A percentile compares a stretch with the other conserved stretches of the same genome.
phyloP scores from a whole-genome alignment of 306 rosid genomes.

The Gastrolobium villosum region DNA sequence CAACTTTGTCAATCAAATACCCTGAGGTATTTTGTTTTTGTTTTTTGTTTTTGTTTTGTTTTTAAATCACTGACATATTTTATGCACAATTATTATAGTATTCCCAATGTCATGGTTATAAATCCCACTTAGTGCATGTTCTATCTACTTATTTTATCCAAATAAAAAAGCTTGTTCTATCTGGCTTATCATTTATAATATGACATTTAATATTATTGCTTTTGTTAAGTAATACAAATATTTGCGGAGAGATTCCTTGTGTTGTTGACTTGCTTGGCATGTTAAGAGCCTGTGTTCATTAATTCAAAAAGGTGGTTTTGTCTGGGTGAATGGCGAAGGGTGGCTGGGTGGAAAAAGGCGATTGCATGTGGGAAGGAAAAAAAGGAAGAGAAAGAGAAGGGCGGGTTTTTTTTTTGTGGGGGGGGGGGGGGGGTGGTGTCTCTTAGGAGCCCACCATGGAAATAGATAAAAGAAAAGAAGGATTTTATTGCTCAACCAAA shows the following conservation, averaged over 20 bases:
- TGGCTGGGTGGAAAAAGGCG: not conserved
- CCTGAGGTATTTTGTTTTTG: slow-evolving; percentile 76
- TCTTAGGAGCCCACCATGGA: too few species aligned
- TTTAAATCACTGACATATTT: slow-evolving; percentile 15
- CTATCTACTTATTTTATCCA: slow-evolving; percentile 15
- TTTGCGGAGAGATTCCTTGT: slow-evolving; percentile 1
- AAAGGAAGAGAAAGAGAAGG: too few species aligned
- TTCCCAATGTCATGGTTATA: slow-evolving; percentile 14
- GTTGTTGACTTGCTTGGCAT: not conserved
- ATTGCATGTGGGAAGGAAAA: not conserved
- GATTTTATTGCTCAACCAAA: too few species aligned
- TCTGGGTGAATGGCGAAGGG: slow-evolving; percentile 3
- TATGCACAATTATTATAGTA: slow-evolving; percentile 19
- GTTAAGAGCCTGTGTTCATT: not conserved
- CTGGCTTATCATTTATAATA: slow-evolving; percentile 3
- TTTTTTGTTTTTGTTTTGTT: too few species aligned
- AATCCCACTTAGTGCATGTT: slow-evolving; percentile 23
- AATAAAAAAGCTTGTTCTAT: slow-evolving; percentile 15
- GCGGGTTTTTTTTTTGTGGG: too few species aligned
- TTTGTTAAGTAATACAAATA: slow-evolving; percentile 12
- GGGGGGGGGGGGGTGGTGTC: too few species aligned
- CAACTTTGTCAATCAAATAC: slow-evolving; percentile 86
- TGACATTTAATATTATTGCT: slow-evolving; percentile 24
- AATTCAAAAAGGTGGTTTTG: not conserved
- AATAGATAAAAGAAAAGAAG: too few species aligned